phyloP scores from a whole-genome alignment of 73 alveolate genomes.

The Paramecium octaurelia region DNA sequence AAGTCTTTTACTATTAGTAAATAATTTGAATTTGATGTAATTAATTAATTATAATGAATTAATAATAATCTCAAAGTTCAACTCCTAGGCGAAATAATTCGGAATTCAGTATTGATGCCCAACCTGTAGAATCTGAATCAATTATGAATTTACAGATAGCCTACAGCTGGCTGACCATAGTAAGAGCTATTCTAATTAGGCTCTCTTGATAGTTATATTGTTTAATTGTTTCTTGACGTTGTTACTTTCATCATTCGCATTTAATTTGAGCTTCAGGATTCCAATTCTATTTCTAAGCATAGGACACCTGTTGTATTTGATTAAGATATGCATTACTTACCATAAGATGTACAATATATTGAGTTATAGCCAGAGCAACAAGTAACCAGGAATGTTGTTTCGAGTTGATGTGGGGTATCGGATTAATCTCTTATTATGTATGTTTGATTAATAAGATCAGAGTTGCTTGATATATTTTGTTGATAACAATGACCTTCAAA shows the following conservation, averaged over 20 bases:
- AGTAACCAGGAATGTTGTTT: not conserved
- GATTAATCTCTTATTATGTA: not conserved
- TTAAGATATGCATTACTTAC: not conserved
- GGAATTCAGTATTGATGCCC: not conserved
- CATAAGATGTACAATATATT: not conserved
- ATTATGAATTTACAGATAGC: not conserved
- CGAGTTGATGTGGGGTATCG: not conserved
- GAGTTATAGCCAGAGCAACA: not conserved
- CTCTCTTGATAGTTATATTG: not conserved
- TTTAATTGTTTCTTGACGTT: not conserved
- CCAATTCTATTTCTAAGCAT: not conserved
- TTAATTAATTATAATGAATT: not conserved
- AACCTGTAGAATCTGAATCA: not conserved
- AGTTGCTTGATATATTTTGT: not conserved
- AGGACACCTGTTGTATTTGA: not conserved
- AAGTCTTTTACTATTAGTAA: not conserved
- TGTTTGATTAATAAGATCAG: not conserved
- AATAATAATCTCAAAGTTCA: not conserved
- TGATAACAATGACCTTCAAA: not conserved
- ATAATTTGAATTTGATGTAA: not conserved
- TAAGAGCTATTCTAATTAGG: not conserved
- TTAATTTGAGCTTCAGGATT: not conserved
- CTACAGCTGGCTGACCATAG: not conserved
- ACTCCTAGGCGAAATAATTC: not conserved
- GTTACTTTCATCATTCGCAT: not conserved